phyloP scores from a whole-genome alignment of 768 basidiomycete genomes.

The Mrakia hoshinonis region DNA sequence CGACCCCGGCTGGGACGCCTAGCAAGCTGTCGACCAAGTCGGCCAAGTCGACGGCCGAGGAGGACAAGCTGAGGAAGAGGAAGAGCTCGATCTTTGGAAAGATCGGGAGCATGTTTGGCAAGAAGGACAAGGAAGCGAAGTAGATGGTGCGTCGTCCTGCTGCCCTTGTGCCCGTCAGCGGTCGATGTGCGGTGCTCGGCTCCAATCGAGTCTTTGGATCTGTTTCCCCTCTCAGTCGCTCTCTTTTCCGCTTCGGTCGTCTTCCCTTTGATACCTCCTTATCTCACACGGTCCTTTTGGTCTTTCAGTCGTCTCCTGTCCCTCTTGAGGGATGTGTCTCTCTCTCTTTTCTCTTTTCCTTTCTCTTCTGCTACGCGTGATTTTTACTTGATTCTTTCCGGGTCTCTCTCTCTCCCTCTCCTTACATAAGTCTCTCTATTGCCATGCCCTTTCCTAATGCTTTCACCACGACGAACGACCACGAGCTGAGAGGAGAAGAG shows the following conservation, averaged over 20 bases:
- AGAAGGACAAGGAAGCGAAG: conserved; percentile 5
- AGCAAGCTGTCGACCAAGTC: background rate
- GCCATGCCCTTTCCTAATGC: too few relatives aligned
- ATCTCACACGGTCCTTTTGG: too few relatives aligned
- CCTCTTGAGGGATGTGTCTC: too few relatives aligned
- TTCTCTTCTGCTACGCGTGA: background rate
- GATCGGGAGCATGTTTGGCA: conserved; percentile 8
- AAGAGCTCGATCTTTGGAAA: conserved; percentile 13
- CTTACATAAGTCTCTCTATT: too few relatives aligned
- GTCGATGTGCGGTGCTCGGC: too few relatives aligned
- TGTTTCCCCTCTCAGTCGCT: background rate
- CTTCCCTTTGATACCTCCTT: too few relatives aligned
- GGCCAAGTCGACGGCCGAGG: conserved; percentile 3
- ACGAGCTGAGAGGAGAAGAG: too few relatives aligned
- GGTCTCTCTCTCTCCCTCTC: too few relatives aligned
- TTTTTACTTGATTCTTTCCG: too few relatives aligned
- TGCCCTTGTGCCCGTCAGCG: background rate
- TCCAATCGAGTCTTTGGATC: background rate
- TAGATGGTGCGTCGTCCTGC: background rate
- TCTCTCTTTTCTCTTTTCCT: background rate
- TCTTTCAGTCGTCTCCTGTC: too few relatives aligned
- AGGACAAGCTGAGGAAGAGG: conserved; percentile 22
- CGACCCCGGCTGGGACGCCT: conserved; percentile 2
- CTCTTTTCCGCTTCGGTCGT: too few relatives aligned
- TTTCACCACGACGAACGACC: too few relatives aligned